A percentile compares a stretch with the other conserved stretches of the same genome.
These are phyloP conservation scores for Globisporangium cystogenes DNA, from an alignment of 352 stramenopile species.

Conservation along the genomic window DNA sequence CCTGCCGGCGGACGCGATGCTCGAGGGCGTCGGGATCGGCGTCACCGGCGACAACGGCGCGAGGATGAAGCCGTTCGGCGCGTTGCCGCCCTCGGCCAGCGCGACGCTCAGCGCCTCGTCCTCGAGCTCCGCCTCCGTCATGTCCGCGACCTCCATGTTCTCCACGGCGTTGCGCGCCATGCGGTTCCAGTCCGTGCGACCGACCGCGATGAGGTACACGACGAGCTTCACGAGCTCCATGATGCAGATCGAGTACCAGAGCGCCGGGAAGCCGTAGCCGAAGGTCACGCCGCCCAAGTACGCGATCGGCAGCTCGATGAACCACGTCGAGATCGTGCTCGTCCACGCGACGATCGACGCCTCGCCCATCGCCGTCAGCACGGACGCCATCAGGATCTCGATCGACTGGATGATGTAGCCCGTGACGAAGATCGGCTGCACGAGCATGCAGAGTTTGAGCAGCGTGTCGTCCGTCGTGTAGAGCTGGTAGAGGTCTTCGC, in stretches of 20 bases:
- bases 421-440: conserved; percentile 45
- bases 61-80: conserved; percentile 3
- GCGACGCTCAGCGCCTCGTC: conserved; percentile 34
- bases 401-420: conserved; percentile 44
- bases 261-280: conserved; percentile 33
- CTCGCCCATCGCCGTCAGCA: conserved; percentile 50
- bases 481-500: conserved; percentile 31
- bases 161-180: conserved; percentile 34
- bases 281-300: conserved; percentile 38
- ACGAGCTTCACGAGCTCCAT: conserved; percentile 42
- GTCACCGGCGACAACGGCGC: conserved; percentile 1
- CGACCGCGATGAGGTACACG: conserved; percentile 29
- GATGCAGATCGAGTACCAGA: conserved; percentile 42
- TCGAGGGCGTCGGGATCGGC: conserved; percentile 8
- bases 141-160: conserved; percentile 18
- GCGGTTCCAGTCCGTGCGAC: conserved; percentile 32
- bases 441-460: conserved; percentile 36
- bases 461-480: conserved; percentile 48
- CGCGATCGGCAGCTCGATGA: conserved; percentile 38
- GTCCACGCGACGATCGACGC: conserved; percentile 42
- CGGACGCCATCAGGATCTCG: conserved; percentile 37
- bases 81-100: conserved; percentile 24
- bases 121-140: conserved; percentile 30
- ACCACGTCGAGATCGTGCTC: conserved; percentile 39
- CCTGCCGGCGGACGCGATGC: background rate